Base-by-base conservation (phyloP, 2,329 filamentous ascomycete species). In the Orbilia javanica region DNA sequence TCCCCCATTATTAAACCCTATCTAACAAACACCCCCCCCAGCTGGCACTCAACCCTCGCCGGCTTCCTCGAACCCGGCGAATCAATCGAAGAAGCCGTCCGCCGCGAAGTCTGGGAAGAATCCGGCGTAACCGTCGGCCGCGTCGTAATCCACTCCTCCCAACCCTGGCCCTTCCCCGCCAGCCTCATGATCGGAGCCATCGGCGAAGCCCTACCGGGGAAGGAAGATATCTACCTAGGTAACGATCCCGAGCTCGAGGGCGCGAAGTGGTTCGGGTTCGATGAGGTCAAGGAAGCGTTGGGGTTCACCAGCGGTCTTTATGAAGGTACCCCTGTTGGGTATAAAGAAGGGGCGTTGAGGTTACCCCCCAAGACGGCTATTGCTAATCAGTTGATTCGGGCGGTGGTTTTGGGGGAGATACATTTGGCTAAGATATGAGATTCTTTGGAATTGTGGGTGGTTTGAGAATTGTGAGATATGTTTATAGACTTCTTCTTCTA, bases 41-140 rank as follows among this genome's bases (percentile, higher is more conserved):
- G 92, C 83, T 97, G 92, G 93, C 97, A 95, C 86, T 93, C 90
- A 81, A 96, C 94, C 0, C 89, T 99, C 10, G 93, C 93, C 1
- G 93, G 93, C 0, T 96, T 96, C 84, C 55, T 71, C 72, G 93
- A 96, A 84, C 93, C 93, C 0, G 93, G 91, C 0, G 93, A 96
- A 86, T 93, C 91, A 1, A 89, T 96, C 70, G 93, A 96, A 84
- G 93, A 96, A 84, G 92, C 93, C 0, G 92, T 95, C 4, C 88
- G 93, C 1, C 88, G 93, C 69, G 93, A 96, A 85, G 92, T 94
- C 1, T 94, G 92, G 91, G 93, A 96, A 83, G 93, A 96, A 84
- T 90, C 90, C 44, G 93, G 93, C 15, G 92, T 96, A 34, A 86
- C 85, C 5, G 88, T 95, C 10, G 93, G 92, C 27, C 87, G 92